A percentile compares a stretch with the other conserved stretches of the same genome.
Conservation (phyloP, 306 rosid genomes). For the Inga leiocalycina region DNA sequence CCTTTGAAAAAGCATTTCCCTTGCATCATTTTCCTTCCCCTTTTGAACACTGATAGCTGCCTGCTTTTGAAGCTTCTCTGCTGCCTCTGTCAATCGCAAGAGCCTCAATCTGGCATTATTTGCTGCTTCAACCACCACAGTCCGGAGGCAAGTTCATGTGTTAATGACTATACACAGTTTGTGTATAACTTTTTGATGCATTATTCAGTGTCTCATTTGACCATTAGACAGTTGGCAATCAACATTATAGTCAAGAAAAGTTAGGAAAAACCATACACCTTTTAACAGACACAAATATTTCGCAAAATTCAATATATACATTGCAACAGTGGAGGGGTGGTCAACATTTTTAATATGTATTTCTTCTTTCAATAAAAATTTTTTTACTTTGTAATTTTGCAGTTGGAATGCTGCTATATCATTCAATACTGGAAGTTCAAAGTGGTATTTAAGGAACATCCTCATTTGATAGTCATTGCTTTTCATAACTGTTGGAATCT, state of each 20-base stretch:
- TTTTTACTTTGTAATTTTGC: too few relatives aligned
- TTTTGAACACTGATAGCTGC: slow-evolving; percentile 69
- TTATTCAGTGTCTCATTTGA: background rate
- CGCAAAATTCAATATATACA: too few relatives aligned
- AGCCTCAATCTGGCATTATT: slow-evolving; percentile 84
- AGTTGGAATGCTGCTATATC: too few relatives aligned
- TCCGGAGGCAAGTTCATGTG: background rate
- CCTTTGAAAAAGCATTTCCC: slow-evolving; percentile 82
- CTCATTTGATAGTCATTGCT: too few relatives aligned
- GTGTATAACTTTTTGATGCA: background rate
- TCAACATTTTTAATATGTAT: too few relatives aligned
- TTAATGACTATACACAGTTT: background rate
- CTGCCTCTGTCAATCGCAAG: slow-evolving; percentile 85
- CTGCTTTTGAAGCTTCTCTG: slow-evolving; percentile 86
- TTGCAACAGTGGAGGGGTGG: too few relatives aligned
- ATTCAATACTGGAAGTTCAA: too few relatives aligned
- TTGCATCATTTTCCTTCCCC: slow-evolving; percentile 79
- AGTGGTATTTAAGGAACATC: too few relatives aligned
- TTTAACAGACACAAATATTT: too few relatives aligned
- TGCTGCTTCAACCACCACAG: slow-evolving; percentile 49
- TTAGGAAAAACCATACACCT: background rate
- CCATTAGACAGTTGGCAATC: background rate
- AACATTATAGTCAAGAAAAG: background rate
- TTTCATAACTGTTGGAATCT: too few relatives aligned
- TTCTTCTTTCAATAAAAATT: too few relatives aligned